Evolutionary conservation across 202 grass and related monocot genomes (phyloP), one percentile per base, ranked within the genome.

Genomic region (Carex arenaria): DNA sequence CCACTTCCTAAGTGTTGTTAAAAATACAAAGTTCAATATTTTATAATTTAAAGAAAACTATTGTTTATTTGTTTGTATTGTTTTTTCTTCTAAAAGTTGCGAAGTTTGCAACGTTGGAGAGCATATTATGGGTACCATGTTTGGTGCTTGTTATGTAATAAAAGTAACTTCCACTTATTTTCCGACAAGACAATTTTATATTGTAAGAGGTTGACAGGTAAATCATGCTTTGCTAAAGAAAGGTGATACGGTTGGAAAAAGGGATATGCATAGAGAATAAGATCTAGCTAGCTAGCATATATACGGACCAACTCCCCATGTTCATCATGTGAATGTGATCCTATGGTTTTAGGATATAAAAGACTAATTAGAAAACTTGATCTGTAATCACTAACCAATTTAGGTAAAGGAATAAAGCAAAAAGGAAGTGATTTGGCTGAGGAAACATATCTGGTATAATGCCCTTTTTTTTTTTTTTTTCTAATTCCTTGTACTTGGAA

Each of bases 1-100:
- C 95, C 14, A 95, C 90, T 3, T 93, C 93, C 95, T 97, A 76
- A 43, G 22, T 5, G 2, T 42, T 17, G 3, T 42, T 20, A 84
- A 42, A 26, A 59, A 34, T 6, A 57, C 31, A n/a, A 49, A 64
- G 1, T 66, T 57, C 22, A 31, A 5, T 40, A 14, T 38, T 45
- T 72, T 72, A 45, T 72, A 72, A 45, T 56, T 8, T 30, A 12
- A 11, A 67, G 4, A 0, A 40, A 61, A n/a, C n/a, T n/a, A n/a
- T n/a, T n/a, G n/a, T n/a, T n/a, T n/a, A n/a, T n/a, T n/a, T n/a
- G n/a, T n/a, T n/a, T n/a, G n/a, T n/a, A n/a, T n/a, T n/a, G n/a
- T n/a, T n/a, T n/a, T n/a, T n/a, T n/a, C n/a, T n/a, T n/a, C n/a
- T n/a, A n/a, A n/a, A n/a, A n/a, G n/a, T n/a, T n/a, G n/a, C n/a